Base-by-base conservation (phyloP, 495 filamentous ascomycete species). In the Aspergillus avenaceus region DNA sequence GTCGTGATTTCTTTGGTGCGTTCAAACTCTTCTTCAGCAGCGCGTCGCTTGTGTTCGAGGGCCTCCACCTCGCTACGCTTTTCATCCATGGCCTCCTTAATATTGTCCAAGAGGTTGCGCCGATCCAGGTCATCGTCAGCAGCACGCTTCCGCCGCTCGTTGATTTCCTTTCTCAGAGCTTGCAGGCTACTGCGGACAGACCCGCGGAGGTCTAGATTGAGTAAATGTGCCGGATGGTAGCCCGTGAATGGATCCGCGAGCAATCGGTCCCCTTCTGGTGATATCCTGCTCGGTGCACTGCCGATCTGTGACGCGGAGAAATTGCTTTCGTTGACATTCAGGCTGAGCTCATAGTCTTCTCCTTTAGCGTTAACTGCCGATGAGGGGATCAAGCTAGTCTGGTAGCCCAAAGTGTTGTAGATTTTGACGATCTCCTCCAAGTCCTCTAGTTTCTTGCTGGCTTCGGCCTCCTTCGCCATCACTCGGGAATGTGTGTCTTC, bases 11-110 rank as follows among this genome's bases (percentile, higher is more conserved):
- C 95, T 65, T 92, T 91, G 27, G 87, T 90, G 63, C 87, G 87
- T 65, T 97, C 91, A 59, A 91, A 96, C 60, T 97, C 93, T 64
- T 95, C 90, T 60, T 95, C 85, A 8, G 91, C 90, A 3, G 86
- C 86, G 41, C 86, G 80, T 29, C 91, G 84, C 51, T 84, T 78
- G 64, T 96, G 91, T 52, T 89, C 86, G n/a, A 99, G 73, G 8
- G 87, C 84, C 62, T 96, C 93, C 8, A 97, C 87, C 68, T 99
- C 93, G 55, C 83, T 84, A 34, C 83, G 76, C 66, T 95, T 96
- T 65, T 99, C 93, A 56, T 95, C 90, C 70, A 97, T 88, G 19
- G 88, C 89, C 70, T 97, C 93, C 64, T 89, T 90, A 65, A 95
- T 90, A 47, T 86, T 85, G 56, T 97, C 90, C 23, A 97, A 83